Evolutionary conservation across 2,329 filamentous ascomycete genomes (phyloP), one percentile per base, ranked within the genome.

Genomic region (Ciborinia camelliae): DNA sequence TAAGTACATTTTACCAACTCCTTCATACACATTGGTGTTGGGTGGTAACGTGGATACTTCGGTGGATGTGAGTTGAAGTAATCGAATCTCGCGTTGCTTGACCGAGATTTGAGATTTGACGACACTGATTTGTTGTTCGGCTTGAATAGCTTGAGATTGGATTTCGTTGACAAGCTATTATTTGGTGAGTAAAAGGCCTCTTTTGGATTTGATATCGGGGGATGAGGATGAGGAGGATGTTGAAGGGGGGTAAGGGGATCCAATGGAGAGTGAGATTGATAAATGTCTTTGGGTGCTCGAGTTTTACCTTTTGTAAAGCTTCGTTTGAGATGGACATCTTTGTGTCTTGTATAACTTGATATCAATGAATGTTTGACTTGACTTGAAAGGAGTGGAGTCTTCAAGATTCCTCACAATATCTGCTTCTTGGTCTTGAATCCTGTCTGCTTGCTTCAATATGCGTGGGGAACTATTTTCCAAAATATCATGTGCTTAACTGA

Each of bases 291-390:
- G 15, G 50, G 18, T 32, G 41, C 2, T 20, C 35, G 12, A 23
- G 20, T 30, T 43, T 41, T 75, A 94, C 94, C 89, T 97, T 97
- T 77, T 97, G 91, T 69, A 98, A 82, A 66, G 93, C 92, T 80
- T 96, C 91, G 74, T 96, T 97, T 62, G 93, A 89, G 72, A 98
- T 95, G 63, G 94, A 91, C 94, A 98, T 97, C 10, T 60, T 73
- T 84, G 15, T 30, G 26, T 47, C 8, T 45, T 43, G 8, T 32
- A 15, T 37, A 41, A 41, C 15, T 55, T n/a, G 15, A 14, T 1
- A 15, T 41, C 52, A 41, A 54, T 18, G 35, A 39, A 14, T 14
- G 32, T 4, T 26, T 6, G 12, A 39, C 35, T 28, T 20, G 15
- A 28, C 10, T 45, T 45, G 53, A 32, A 18, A 32, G 8, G 26